Evolutionary conservation across 305 asterid genomes (phyloP), one percentile per base, ranked within the genome.

Genomic region (Withania somnifera): DNA sequence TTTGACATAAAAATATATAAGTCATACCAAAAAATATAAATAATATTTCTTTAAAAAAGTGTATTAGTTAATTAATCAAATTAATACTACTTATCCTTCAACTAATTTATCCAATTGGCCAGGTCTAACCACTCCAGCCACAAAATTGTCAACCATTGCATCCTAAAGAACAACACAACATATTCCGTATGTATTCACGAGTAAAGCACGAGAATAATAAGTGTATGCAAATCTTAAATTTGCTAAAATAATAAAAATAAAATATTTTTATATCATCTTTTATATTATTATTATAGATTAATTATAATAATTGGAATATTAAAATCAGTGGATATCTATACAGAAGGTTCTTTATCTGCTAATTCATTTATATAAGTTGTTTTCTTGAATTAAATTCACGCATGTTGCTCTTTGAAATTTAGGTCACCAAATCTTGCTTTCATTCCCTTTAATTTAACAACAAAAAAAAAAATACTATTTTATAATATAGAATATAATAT

Each of bases 391-490:
- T 34, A 79, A n/a, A 60, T 77, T 81, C 77, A 60, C 79, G 79
- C 79, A 73, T 73, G 79, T 73, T 47, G 60, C 8, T 15, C 38
- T 81, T 22, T 47, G 63, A 63, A 30, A 83, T 77, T 88, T 86
- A 83, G 90, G 89, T 86, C 83, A 84, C 89, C 87, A 75, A 86
- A 84, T 83, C 80, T 63, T 81, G 79, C 85, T 80, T 66, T 45
- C 57, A 50, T 77, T 81, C 66, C 78, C 79, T 81, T 80, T 80
- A n/a, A 50, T 66, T 68, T 68, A 68, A 40, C 20, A 73, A 73
- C 26, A 73, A n/a, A n/a, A n/a, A n/a, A n/a, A n/a, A n/a, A n/a
- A 26, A 4, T 14, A 50, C 40, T 26, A 76, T 38, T 76, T 60
- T 30, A 30, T 20, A 56, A 82, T 80, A 50, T 67, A 54, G 58